These are phyloP conservation scores for Tetrahymena elliotti DNA, from an alignment of 73 alveolate genomes.

Conservation along the genomic window DNA sequence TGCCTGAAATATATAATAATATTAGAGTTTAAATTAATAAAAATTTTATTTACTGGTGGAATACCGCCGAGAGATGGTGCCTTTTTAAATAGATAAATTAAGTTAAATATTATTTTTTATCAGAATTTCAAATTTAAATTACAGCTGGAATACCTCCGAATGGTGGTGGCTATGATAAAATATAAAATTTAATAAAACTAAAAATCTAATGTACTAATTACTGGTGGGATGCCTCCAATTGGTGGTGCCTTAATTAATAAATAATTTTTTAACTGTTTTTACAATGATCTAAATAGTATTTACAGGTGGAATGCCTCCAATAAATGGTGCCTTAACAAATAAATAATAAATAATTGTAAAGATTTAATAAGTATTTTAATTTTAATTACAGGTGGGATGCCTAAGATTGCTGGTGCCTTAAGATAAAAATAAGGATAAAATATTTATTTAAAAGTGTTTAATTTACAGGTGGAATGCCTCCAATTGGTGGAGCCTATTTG, in stretches of 20 bases:
- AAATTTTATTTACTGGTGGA: background rate
- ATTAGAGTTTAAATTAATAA: too few relatives aligned
- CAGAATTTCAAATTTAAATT: background rate
- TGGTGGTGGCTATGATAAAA: background rate
- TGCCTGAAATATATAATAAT: background rate
- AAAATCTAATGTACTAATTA: too few relatives aligned
- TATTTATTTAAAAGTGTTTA: too few relatives aligned
- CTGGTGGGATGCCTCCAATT: background rate
- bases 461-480: background rate
- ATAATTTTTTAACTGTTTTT: background rate
- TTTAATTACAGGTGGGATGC: too few relatives aligned
- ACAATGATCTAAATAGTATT: too few relatives aligned
- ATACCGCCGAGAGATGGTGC: background rate
- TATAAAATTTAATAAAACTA: background rate
- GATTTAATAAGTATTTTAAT: too few relatives aligned
- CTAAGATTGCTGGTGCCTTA: background rate
- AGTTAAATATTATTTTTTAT: too few relatives aligned
- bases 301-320: background rate
- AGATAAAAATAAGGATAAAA: too few relatives aligned
- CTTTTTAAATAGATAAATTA: background rate
- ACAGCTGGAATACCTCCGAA: background rate
- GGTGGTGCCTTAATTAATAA: background rate
- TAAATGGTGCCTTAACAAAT: too few relatives aligned
- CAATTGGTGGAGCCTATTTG: background rate
- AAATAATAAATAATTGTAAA: too few relatives aligned